Conservation (phyloP, 2,329 filamentous ascomycete species). For the Venturia asperata region DNA sequence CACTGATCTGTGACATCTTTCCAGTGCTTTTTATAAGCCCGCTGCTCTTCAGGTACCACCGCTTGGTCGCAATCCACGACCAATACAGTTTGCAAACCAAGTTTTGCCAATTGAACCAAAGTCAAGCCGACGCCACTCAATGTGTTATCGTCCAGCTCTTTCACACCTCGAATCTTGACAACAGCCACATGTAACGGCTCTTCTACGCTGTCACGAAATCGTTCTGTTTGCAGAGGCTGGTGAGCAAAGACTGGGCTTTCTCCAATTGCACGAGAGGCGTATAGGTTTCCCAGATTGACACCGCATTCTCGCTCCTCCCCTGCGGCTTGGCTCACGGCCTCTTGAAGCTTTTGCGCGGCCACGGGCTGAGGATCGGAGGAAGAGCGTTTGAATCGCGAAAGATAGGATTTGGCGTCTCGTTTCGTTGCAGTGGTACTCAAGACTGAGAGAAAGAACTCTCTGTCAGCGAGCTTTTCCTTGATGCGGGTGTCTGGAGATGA, state of each 20-base stretch:
- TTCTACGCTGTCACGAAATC: constrained; percentile 21
- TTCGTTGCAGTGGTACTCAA: constrained; percentile 85
- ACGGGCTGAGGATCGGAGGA: constrained; percentile 20
- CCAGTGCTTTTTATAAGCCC: constrained; percentile 25
- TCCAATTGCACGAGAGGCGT: constrained; percentile 51
- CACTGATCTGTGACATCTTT: constrained; percentile 55
- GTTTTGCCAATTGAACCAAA: constrained; percentile 69
- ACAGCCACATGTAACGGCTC: constrained; percentile 68
- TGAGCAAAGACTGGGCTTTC: constrained; percentile 55
- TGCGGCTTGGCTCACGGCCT: constrained; percentile 22
- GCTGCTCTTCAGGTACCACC: constrained; percentile 27
- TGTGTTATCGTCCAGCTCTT: constrained; percentile 60
- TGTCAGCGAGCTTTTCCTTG: constrained; percentile 13
- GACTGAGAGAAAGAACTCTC: constrained; percentile 75
- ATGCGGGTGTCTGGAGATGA: not conserved
- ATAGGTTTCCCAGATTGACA: constrained; percentile 56
- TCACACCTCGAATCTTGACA: constrained; percentile 72
- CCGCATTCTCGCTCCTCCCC: constrained; percentile 34
- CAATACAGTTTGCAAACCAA: constrained; percentile 76
- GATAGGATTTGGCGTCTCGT: constrained; percentile 83
- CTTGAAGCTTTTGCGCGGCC: constrained; percentile 20
- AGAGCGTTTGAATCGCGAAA: constrained; percentile 66
- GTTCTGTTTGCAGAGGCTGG: constrained; percentile 36
- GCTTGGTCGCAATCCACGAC: constrained; percentile 64
- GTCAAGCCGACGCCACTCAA: constrained; percentile 74